Base-by-base conservation (phyloP, 208 protist genomes). In the Acanthamoeba triangularis region DNA sequence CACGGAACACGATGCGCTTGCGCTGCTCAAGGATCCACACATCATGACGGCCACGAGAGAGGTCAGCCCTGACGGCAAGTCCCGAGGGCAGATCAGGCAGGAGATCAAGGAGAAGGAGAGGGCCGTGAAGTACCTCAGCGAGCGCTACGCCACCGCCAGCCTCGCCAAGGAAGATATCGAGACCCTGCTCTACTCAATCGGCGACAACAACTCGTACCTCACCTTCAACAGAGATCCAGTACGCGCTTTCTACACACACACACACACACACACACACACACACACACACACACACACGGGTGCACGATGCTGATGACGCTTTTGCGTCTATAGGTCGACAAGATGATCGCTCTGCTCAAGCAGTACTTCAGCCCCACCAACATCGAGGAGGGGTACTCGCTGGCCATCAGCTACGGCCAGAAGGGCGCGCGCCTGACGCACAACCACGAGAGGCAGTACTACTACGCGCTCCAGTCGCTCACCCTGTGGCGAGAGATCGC, bases 391-490 rank as follows among this genome's bases (percentile, higher is more conserved):
- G 69, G 82, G 25, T 97, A 96, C 37, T 96, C 95, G n/a, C 92
- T 98, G 7, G 67, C 95, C 33, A 98, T 98, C 49, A 41, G 59
- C 20, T 52, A 47, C 14, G 98, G 98, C n/a, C 30, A 87, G 59
- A 5, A 74, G 56, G 96, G 99, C 14, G 97, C 99, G 8, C 98
- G 98, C 90, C 97, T 99, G 47, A 98, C 98, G 28, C 99, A 99
- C 95, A 97, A 87, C 56, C 99, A 99, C 97, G 52, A n/a, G 49
- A 95, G 74, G 41, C 99, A 99, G 96, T 99, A 98, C 95, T 84
- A 98, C 61, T 99, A 99, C 97, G 99, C 99, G 18, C 94, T 97
- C 59, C 99, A 99, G 97, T 99, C 99, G 30, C 97, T 99, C 20
- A 97, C 96, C 14, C 96, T 99, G 49, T 99, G 99, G 99, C 96